phyloP scores from a whole-genome alignment of 2,329 filamentous ascomycete species.

The Pezicula rhizophila region DNA sequence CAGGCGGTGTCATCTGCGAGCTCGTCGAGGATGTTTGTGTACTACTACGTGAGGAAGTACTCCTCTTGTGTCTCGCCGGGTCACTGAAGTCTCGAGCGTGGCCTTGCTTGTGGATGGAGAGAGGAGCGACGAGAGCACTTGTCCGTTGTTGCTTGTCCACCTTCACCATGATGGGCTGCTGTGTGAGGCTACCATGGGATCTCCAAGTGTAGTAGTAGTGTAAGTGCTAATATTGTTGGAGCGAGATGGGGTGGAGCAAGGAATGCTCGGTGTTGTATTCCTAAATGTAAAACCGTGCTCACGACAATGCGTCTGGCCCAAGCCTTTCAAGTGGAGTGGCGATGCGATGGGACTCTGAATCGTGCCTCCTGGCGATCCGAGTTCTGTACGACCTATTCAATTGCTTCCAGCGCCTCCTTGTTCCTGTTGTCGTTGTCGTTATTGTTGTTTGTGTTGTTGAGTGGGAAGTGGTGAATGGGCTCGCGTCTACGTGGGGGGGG shows the following conservation, averaged over 20 bases:
- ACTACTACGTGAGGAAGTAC: conserved; percentile 33
- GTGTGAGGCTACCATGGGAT: conserved; percentile 21
- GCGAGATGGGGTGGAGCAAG: conserved; percentile 1
- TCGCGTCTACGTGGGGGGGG: conserved; percentile 7
- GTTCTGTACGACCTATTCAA: neutral
- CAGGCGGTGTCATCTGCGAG: conserved; percentile 67
- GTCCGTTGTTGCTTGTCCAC: conserved; percentile 35
- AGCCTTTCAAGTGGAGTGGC: neutral
- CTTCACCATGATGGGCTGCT: conserved; percentile 26
- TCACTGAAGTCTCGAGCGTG: conserved; percentile 25
- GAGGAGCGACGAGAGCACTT: conserved; percentile 56
- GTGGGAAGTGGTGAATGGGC: no score
- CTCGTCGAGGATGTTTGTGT: conserved; percentile 18
- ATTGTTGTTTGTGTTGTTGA: neutral
- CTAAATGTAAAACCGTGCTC: neutral
- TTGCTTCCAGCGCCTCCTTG: neutral
- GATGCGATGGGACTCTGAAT: neutral
- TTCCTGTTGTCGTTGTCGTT: neutral
- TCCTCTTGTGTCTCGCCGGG: conserved; percentile 34
- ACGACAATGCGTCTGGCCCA: conserved; percentile 2
- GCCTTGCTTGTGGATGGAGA: conserved; percentile 43
- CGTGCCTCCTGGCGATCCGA: conserved; percentile 1
- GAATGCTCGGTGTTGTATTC: neutral
- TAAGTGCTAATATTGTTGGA: conserved; percentile 1
- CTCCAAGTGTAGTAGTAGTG: neutral